phyloP scores from a whole-genome alignment of 73 alveolate species.

The Paramecium bursaria region DNA sequence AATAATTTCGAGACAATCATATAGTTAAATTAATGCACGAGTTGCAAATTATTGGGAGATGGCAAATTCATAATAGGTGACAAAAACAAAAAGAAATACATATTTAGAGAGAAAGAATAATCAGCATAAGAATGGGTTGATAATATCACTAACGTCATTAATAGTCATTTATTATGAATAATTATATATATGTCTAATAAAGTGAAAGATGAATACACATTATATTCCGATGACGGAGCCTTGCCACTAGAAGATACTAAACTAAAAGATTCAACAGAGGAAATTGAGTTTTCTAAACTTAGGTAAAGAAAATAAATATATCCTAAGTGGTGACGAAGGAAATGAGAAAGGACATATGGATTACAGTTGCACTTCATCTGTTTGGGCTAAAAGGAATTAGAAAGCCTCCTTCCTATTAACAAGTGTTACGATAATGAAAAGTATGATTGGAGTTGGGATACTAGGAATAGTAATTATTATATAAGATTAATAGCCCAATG shows the following conservation, averaged over 20 bases:
- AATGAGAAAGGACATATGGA: no score
- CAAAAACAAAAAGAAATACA: slow-evolving; percentile 20
- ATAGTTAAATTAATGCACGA: slow-evolving; percentile 4
- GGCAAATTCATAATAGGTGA: slow-evolving; percentile 11
- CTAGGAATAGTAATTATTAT: slow-evolving; percentile 34
- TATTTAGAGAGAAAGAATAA: background rate
- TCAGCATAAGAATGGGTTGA: slow-evolving; percentile 24
- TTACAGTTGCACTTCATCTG: no score
- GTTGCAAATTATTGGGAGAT: background rate
- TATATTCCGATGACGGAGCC: no score
- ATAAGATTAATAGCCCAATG: slow-evolving; percentile 25
- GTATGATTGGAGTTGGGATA: slow-evolving; percentile 61
- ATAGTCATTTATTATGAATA: no score
- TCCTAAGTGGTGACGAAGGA: no score
- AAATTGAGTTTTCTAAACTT: no score
- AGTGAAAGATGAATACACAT: no score
- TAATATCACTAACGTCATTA: no score
- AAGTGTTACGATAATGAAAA: slow-evolving; percentile 48
- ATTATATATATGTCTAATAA: no score
- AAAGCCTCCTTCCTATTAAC: slow-evolving; percentile 51
- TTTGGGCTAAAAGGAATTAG: slow-evolving; percentile 49
- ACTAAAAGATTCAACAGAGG: no score
- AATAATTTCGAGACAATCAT: slow-evolving; percentile 7
- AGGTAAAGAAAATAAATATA: no score
- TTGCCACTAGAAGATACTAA: no score